Evolutionary conservation across 2,329 filamentous ascomycete genomes (phyloP), one percentile per base, ranked within the genome.

Genomic region (Neofusicoccum kwambonambiense): DNA sequence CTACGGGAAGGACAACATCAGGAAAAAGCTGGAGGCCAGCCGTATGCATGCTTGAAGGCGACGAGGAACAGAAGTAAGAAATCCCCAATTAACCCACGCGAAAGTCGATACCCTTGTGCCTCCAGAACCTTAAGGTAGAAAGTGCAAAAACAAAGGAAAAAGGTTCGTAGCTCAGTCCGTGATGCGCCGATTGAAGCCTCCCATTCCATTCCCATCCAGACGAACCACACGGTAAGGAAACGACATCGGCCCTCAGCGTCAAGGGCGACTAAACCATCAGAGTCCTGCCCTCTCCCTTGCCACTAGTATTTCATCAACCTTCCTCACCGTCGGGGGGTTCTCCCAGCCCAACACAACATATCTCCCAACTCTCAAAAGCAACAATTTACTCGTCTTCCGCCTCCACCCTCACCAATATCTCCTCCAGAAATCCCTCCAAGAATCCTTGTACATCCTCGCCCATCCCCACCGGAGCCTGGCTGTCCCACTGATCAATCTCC

Each of bases 371-470:
- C 37, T 11, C 6, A 39, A 11, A 39, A 12, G 13, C 39, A n/a
- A 34, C 19, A 12, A n/a, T 5, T 45, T 34, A 64, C 70, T 92
- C 91, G 71, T 95, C 91, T 67, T 93, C 83, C 3, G 93, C 91
- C 80, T 98, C 94, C 13, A 98, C 92, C 64, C 95, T 82, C 41
- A 97, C 93, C 22, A 99, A 81, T 27, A 99, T 90, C 81, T 99
- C 95, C 76, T 99, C 95, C 39, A 99, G 80, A 68, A 98, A 86
- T 0, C 93, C 94, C 76, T 99, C 95, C 7, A 98, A 79, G 70
- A 98, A 96, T 0, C 91, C 92, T 50, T 89, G 88, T 1, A 97
- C 93, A 31, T 94, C 93, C 50, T 92, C 89, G 0, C 93, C 94
- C 94, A 98, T 97, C 0, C 93, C 92, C 11, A 98, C 92, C 5